Evolutionary conservation across 2,329 filamentous ascomycete genomes (phyloP).

Genomic region (Calonectria pseudoturangicola): DNA sequence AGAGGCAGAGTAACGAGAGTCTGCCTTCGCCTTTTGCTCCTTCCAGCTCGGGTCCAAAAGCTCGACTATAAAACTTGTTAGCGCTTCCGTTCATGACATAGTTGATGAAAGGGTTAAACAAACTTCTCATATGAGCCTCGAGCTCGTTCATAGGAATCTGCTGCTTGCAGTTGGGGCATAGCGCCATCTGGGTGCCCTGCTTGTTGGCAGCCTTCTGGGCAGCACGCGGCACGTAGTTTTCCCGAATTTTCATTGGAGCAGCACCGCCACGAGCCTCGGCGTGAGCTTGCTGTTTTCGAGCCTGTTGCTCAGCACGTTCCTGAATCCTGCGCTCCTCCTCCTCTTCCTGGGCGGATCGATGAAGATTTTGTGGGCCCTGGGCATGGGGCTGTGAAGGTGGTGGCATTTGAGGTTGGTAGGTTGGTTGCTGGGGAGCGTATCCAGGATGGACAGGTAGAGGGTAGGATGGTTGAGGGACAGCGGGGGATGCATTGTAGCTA

Average conservation of each 20-base stretch:
- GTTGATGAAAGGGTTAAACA: background rate
- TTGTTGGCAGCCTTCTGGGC: constrained; percentile 82
- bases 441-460: constrained; percentile 68
- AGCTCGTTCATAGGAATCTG: constrained; percentile 91
- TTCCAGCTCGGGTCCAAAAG: constrained; percentile 96
- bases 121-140: constrained; percentile 92
- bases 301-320: constrained; percentile 76
- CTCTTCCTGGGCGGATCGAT: constrained; percentile 70
- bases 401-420: constrained; percentile 60
- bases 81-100: constrained; percentile 36
- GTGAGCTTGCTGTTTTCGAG: constrained; percentile 84
- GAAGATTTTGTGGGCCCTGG: constrained; percentile 53
- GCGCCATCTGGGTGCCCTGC: constrained; percentile 78
- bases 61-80: constrained; percentile 79
- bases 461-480: constrained; percentile 58
- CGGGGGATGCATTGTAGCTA: constrained; percentile 71
- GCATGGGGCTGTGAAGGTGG: constrained; percentile 61
- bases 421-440: constrained; percentile 61
- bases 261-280: constrained; percentile 83
- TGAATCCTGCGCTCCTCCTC: constrained; percentile 79
- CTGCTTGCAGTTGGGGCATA: constrained; percentile 96
- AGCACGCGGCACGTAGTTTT: constrained; percentile 92
- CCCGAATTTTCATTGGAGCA: constrained; percentile 90
- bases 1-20: constrained; percentile 88
- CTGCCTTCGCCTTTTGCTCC: constrained; percentile 92